These are phyloP conservation scores for Capsella bursapastoris DNA, from an alignment of 345 rosid species.

Conservation along the genomic window DNA sequence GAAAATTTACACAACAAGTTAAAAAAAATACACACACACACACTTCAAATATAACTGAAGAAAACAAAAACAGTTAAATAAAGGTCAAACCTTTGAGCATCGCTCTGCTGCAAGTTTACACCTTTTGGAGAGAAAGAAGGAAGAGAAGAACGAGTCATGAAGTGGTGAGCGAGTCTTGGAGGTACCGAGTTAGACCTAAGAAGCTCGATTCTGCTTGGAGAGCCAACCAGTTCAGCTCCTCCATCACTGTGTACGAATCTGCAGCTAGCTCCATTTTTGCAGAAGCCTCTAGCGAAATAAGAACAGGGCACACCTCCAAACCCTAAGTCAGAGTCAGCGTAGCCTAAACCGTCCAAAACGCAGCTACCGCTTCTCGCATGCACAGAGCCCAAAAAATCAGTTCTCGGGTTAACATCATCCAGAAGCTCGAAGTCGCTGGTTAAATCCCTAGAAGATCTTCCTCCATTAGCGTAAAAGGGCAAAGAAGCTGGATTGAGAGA, in stretches of 20 bases:
- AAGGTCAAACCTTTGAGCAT: slow-evolving; percentile 62
- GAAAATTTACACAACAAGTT: slow-evolving; percentile 15
- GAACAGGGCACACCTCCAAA: slow-evolving; percentile 89
- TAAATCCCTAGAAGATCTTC: slow-evolving; percentile 50
- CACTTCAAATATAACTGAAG: neutral
- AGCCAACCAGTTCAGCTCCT: slow-evolving; percentile 55
- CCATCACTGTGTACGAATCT: slow-evolving; percentile 76
- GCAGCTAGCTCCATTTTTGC: slow-evolving; percentile 85
- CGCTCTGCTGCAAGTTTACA: slow-evolving; percentile 65
- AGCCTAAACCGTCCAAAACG: slow-evolving; percentile 69
- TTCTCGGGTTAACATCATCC: slow-evolving; percentile 50
- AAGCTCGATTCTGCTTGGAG: slow-evolving; percentile 80
- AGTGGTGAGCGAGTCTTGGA: slow-evolving; percentile 73
- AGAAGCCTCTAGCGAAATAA: slow-evolving; percentile 89
- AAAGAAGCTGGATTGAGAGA: slow-evolving; percentile 68
- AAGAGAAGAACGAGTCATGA: slow-evolving; percentile 54
- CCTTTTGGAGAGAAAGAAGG: slow-evolving; percentile 76
- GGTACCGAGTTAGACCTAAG: slow-evolving; percentile 81
- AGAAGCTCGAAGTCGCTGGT: slow-evolving; percentile 72
- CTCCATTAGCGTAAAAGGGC: slow-evolving; percentile 65
- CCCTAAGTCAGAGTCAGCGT: slow-evolving; percentile 66
- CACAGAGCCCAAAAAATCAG: slow-evolving; percentile 54
- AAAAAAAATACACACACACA: neutral
- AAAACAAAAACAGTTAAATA: slow-evolving; percentile 2
- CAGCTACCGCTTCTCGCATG: slow-evolving; percentile 76